phyloP scores from a whole-genome alignment of 345 rosid genomes.

The Rhizophora apiculata region DNA sequence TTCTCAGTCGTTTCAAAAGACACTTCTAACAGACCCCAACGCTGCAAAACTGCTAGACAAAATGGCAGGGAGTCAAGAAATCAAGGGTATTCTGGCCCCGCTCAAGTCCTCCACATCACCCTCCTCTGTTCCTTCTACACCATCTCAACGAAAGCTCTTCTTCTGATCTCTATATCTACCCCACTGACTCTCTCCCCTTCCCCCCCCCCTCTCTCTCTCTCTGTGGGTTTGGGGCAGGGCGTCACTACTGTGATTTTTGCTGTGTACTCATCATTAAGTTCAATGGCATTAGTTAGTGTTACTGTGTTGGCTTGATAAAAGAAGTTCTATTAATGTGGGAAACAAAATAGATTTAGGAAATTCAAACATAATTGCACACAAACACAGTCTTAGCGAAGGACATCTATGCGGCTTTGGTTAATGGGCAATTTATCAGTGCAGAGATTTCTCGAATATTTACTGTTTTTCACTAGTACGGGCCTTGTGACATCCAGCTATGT shows the following conservation, averaged over 20 bases:
- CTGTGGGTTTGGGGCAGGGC: background rate
- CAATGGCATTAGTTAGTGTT: slow-evolving; percentile 5
- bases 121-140: slow-evolving; percentile 46
- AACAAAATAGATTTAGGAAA: no score
- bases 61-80: slow-evolving; percentile 48
- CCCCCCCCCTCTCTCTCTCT: background rate
- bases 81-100: slow-evolving; percentile 51
- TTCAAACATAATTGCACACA: no score
- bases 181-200: background rate
- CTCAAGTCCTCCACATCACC: slow-evolving; percentile 42
- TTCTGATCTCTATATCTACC: slow-evolving; percentile 33
- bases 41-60: slow-evolving; percentile 61
- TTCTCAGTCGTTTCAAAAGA: slow-evolving; percentile 91
- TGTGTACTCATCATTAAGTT: slow-evolving; percentile 36
- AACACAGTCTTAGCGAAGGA: no score
- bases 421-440: no score
- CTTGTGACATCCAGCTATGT: no score
- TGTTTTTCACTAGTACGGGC: no score
- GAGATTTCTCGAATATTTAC: no score
- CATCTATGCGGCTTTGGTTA: no score
- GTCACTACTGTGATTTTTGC: slow-evolving; percentile 1
- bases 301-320: background rate
- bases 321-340: no score
- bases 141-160: slow-evolving; percentile 70
- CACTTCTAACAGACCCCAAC: slow-evolving; percentile 69